phyloP scores from a whole-genome alignment of 139 green algal genomes.

The Eudorina sp. region DNA sequence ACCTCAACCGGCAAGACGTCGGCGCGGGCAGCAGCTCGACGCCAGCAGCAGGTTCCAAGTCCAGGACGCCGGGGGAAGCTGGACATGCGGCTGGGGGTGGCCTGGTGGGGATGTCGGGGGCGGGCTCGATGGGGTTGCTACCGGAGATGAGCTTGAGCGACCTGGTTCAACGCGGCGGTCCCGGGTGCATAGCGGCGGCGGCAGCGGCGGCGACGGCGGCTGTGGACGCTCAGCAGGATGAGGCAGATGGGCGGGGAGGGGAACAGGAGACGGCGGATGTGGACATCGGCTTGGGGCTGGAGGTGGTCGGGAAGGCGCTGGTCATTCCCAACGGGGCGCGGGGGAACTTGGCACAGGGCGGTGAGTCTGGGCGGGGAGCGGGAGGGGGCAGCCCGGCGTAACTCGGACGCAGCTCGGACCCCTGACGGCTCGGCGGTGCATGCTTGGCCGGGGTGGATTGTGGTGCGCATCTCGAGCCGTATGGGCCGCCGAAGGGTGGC shows the following conservation, averaged over 20 bases:
- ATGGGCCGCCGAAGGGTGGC: no score
- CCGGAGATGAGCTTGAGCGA: slow-evolving; percentile 21
- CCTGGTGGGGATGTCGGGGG: not conserved
- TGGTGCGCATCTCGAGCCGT: no score
- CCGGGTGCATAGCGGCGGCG: not conserved
- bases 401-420: no score
- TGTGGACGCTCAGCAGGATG: not conserved
- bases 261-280: not conserved
- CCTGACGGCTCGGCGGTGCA: no score
- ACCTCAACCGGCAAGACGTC: no score
- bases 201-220: slow-evolving; percentile 6
- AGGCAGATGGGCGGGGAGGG: not conserved
- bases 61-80: no score
- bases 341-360: not conserved
- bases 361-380: not conserved
- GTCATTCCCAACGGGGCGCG: not conserved
- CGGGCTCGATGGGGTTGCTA: not conserved
- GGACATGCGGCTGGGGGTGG: no score
- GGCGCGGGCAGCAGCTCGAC: no score
- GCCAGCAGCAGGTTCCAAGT: not conserved
- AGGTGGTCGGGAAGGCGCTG: slow-evolving; percentile 8
- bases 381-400: not conserved
- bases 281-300: not conserved
- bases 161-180: no score
- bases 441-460: no score